These are phyloP conservation scores for Monilinia polystroma DNA, from an alignment of 2,329 filamentous ascomycete genomes.

Conservation along the genomic window DNA sequence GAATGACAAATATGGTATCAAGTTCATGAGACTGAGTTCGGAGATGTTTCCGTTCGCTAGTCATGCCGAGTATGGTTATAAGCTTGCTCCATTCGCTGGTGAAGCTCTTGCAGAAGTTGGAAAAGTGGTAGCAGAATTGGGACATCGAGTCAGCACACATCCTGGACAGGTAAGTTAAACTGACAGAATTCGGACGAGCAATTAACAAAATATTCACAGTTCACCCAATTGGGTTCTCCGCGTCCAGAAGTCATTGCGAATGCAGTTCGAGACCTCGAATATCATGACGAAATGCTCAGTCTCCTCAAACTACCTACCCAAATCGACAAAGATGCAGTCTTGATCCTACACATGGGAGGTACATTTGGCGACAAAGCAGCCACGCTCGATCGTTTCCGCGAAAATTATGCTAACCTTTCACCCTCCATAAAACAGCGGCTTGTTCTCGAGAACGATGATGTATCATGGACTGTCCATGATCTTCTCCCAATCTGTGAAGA, in stretches of 20 bases:
- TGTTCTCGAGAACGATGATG: constrained; percentile 92
- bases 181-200: neutral
- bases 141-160: constrained; percentile 85
- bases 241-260: constrained; percentile 72
- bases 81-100: constrained; percentile 77
- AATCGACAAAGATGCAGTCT: constrained; percentile 79
- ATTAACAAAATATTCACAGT: constrained; percentile 43
- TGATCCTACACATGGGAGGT: constrained; percentile 93
- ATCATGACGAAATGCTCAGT: constrained; percentile 81
- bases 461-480: constrained; percentile 90
- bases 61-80: constrained; percentile 83
- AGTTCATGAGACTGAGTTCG: constrained; percentile 86
- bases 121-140: constrained; percentile 70
- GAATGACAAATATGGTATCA: constrained; percentile 91
- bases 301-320: constrained; percentile 76
- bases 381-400: constrained; percentile 53
- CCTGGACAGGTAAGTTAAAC: constrained; percentile 63
- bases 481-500: constrained; percentile 87
- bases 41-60: constrained; percentile 98
- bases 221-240: constrained; percentile 87
- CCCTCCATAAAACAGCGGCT: constrained; percentile 73
- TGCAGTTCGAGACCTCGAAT: constrained; percentile 78
- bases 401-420: constrained; percentile 56
- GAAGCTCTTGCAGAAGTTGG: constrained; percentile 75
- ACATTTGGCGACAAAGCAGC: constrained; percentile 73